Base-by-base conservation (phyloP, 2,329 filamentous ascomycete species). In the Calonectria multiphialidica region DNA sequence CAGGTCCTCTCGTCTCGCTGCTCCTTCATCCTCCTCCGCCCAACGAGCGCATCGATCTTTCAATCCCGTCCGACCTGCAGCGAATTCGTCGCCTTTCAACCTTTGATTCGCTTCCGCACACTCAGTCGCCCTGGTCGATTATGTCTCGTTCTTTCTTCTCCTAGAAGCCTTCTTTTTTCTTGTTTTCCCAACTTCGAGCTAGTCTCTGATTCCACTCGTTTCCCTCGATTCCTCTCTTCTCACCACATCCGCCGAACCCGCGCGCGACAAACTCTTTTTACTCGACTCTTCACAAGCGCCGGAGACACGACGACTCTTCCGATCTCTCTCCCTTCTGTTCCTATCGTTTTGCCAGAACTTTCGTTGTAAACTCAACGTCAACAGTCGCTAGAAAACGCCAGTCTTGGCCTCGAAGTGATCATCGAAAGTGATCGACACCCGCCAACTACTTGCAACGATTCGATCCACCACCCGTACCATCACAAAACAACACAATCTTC, bases 131-230 rank as follows among this genome's bases (percentile, higher is more conserved):
- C 61, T 67, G 80, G 79, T 78, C 78, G 82, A 84, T 79, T 75
- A 84, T 85, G 83, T 83, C 79, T 78, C 74, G 78, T 76, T 72
- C 77, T 80, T 81, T 75, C 66, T 73, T 76, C 76, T 77, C 79
- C 74, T 80, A 79, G 77, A 64, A 76, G 77, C 78, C 79, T 76
- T 79, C 71, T 73, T 37, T 78, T 37, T 78, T 72, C 62, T 76
- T 76, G 30, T 57, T 18, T 62, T 30, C 50, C 63, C 42, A 47
- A 75, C 76, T 78, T 75, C 80, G 86, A 88, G 86, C 86, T 87
- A 87, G 86, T 84, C 86, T 87, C 85, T 80, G 76, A 79, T 81
- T 84, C 78, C 86, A 84, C 83, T 87, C 86, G 84, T 86, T 87
- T 82, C 75, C 40, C 25, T 76, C 75, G 70, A 75, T 72, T 75